Conservation (phyloP, 805 yeast species). For the Candida nitratophila region DNA sequence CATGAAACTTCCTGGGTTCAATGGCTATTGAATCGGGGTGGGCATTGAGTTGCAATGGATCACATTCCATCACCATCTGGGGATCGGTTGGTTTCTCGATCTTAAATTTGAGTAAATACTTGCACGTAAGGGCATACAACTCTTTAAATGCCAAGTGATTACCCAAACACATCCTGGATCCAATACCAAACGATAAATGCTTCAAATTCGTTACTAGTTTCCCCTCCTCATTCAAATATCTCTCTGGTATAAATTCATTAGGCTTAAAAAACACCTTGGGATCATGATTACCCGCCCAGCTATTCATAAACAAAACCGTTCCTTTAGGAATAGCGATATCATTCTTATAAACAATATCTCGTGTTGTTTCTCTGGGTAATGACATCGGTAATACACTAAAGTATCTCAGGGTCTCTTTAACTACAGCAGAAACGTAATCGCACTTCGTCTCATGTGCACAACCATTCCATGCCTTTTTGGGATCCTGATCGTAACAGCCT, state of each 20-base stretch:
- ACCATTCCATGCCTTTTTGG: slow-evolving; percentile 16
- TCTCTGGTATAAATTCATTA: slow-evolving; percentile 39
- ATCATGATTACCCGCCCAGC: slow-evolving; percentile 69
- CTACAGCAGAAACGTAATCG: slow-evolving; percentile 47
- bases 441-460: slow-evolving; percentile 36
- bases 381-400: slow-evolving; percentile 64
- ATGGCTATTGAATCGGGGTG: slow-evolving; percentile 55
- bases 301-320: slow-evolving; percentile 56
- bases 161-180: slow-evolving; percentile 70
- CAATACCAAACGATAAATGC: slow-evolving; percentile 62
- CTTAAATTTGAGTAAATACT: slow-evolving; percentile 45
- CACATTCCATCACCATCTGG: slow-evolving; percentile 30
- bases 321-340: slow-evolving; percentile 42
- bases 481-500: slow-evolving; percentile 21
- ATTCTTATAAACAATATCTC: slow-evolving; percentile 33
- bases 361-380: slow-evolving; percentile 56
- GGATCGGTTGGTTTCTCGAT: background rate
- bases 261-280: slow-evolving; percentile 34
- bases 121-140: slow-evolving; percentile 49
- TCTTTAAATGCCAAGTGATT: slow-evolving; percentile 57
- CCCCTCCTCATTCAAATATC: slow-evolving; percentile 34
- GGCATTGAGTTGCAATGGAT: slow-evolving; percentile 45
- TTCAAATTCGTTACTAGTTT: slow-evolving; percentile 12
- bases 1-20: slow-evolving; percentile 43
- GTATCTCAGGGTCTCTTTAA: slow-evolving; percentile 55